A percentile compares a stretch with the other conserved stretches of the same genome.
phyloP scores from a whole-genome alignment of 208 protist genomes.

The Crithidia thermophila region DNA sequence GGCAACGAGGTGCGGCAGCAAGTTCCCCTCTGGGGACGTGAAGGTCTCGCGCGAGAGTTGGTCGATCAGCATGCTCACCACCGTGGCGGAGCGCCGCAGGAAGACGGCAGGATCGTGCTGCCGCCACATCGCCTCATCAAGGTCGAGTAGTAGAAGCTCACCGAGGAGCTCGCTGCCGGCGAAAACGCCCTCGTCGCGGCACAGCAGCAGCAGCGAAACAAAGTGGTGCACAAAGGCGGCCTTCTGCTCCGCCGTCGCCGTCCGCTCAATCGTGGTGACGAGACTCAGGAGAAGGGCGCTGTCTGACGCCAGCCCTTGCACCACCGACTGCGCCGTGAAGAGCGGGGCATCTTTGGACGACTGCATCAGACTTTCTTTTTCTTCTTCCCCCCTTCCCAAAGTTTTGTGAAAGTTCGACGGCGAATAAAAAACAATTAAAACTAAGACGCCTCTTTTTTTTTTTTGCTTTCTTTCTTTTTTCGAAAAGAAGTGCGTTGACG shows the following conservation, averaged over 20 bases:
- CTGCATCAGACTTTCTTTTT: neutral
- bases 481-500: no score
- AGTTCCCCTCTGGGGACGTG: constrained; percentile 8
- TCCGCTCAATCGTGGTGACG: constrained; percentile 29
- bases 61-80: constrained; percentile 15
- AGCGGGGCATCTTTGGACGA: neutral
- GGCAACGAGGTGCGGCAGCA: constrained; percentile 25
- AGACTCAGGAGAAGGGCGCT: constrained; percentile 36
- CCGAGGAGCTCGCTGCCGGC: constrained; percentile 35
- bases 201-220: constrained; percentile 31
- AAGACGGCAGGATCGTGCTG: constrained; percentile 17
- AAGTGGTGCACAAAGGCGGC: constrained; percentile 36
- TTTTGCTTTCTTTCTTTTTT: no score
- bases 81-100: constrained; percentile 6
- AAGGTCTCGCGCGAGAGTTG: constrained; percentile 21
- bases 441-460: no score
- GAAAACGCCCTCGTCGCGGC: constrained; percentile 25
- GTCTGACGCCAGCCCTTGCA: constrained; percentile 34
- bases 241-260: constrained; percentile 28
- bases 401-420: neutral
- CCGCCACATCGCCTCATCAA: constrained; percentile 40
- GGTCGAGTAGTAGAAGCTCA: constrained; percentile 43
- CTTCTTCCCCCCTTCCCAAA: neutral
- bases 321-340: constrained; percentile 31
- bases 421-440: no score